Percentiles rank a stretch among this genome's conserved stretches.
Conservation (phyloP, 1,284 basidiomycete species). For the Sparassis latifolia region DNA sequence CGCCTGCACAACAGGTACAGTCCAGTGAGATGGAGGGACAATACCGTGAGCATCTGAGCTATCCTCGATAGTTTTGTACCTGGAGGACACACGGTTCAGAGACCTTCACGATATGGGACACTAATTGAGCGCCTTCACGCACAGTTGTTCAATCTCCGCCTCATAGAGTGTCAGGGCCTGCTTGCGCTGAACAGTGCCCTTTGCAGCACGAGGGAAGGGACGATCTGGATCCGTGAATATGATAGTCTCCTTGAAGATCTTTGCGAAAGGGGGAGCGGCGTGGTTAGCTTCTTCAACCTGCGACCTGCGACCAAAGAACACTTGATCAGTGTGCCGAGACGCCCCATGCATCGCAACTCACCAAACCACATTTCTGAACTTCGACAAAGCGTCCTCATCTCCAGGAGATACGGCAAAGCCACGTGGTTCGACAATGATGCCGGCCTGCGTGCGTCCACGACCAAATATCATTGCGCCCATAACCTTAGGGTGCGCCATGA, state of each 20-base stretch:
- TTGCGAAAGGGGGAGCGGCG: constrained; percentile 31
- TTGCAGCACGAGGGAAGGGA: constrained; percentile 26
- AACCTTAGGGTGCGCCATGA: constrained; percentile 24
- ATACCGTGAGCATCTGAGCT: constrained; percentile 11
- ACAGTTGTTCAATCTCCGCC: constrained; percentile 26
- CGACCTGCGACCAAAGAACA: constrained; percentile 19
- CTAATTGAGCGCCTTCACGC: background rate
- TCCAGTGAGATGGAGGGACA: constrained; percentile 19
- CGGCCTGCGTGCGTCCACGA: constrained; percentile 30
- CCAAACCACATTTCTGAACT: constrained; percentile 28
- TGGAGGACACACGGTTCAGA: background rate
- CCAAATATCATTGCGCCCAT: constrained; percentile 29
- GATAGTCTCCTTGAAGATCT: constrained; percentile 35
- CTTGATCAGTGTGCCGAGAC: background rate
- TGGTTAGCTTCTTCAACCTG: constrained; percentile 30
- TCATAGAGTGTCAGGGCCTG: constrained; percentile 22
- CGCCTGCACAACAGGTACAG: constrained; percentile 11
- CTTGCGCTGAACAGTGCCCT: constrained; percentile 24
- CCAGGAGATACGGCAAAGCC: constrained; percentile 23
- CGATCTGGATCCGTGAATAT: constrained; percentile 23
- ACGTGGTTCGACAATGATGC: constrained; percentile 32
- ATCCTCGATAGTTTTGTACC: constrained; percentile 13
- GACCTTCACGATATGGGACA: background rate
- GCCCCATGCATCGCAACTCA: constrained; percentile 6
- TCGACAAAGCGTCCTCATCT: constrained; percentile 17